Conservation (phyloP, 306 rosid species). For the Dicorynia guianensis region DNA sequence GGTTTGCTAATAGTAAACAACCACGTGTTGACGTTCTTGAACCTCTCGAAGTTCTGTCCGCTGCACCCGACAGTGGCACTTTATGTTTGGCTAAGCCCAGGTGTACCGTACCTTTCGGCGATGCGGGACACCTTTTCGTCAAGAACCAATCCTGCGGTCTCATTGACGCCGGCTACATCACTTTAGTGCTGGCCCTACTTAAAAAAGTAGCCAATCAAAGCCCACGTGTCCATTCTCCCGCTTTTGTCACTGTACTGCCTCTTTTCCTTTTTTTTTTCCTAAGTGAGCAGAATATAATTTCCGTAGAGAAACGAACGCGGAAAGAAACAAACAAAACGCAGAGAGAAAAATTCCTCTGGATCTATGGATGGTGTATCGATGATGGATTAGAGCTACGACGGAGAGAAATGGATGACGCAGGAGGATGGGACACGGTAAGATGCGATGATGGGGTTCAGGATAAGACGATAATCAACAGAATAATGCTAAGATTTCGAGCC, state of each 20-base stretch:
- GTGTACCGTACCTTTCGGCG: constrained; percentile 29
- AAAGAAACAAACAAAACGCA: no score
- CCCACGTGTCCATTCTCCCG: not conserved
- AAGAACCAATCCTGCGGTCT: constrained; percentile 7
- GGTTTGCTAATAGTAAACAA: not conserved
- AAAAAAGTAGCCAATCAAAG: constrained; percentile 33
- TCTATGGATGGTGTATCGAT: no score
- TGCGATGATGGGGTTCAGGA: constrained; percentile 36
- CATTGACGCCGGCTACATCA: not conserved
- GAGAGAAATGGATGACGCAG: constrained; percentile 43
- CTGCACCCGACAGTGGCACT: not conserved
- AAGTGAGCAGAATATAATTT: no score
- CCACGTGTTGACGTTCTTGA: constrained; percentile 21
- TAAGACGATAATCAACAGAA: constrained; percentile 38
- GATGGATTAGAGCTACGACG: not conserved
- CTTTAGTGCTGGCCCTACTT: constrained; percentile 9
- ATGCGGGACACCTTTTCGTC: constrained; percentile 38
- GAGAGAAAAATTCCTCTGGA: not conserved
- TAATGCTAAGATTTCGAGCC: constrained; percentile 69
- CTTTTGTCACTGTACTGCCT: not conserved
- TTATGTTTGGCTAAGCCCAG: not conserved
- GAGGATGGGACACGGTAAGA: constrained; percentile 28
- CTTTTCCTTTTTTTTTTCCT: no score
- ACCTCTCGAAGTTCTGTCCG: not conserved
- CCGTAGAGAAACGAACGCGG: no score